Percentiles rank a stretch among this genome's conserved stretches.
These are phyloP conservation scores for Geotrichum reessii DNA, from an alignment of 1,139 yeast species.

Conservation along the genomic window DNA sequence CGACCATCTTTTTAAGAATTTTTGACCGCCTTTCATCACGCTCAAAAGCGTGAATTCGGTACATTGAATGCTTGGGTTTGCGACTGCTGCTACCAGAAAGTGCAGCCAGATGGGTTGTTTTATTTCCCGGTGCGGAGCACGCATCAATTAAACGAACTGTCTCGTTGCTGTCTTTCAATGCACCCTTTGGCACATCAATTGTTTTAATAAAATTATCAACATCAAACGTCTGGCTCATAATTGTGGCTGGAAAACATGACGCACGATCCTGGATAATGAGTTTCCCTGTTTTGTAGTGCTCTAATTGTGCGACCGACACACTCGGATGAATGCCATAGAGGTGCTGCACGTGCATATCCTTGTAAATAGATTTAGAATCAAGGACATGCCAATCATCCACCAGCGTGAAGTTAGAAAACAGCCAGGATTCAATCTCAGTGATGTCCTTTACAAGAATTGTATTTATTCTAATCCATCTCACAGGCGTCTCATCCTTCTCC, in stretches of 20 bases:
- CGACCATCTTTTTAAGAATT: slow-evolving; percentile 71
- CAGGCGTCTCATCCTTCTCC: slow-evolving; percentile 54
- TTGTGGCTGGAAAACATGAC: slow-evolving; percentile 91
- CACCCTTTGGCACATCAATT: neutral
- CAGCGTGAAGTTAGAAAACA: slow-evolving; percentile 2
- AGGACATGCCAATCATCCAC: slow-evolving; percentile 14
- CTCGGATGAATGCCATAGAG: slow-evolving; percentile 77
- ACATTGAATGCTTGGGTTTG: neutral
- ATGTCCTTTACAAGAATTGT: slow-evolving; percentile 37
- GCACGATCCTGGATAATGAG: slow-evolving; percentile 93
- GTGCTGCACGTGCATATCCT: slow-evolving; percentile 65
- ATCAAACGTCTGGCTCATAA: slow-evolving; percentile 53
- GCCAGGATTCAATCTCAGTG: slow-evolving; percentile 37
- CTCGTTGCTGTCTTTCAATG: neutral
- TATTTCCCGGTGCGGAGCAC: slow-evolving; percentile 98
- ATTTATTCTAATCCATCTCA: slow-evolving; percentile 83
- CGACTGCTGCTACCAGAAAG: slow-evolving; percentile 30
- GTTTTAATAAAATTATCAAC: slow-evolving; percentile 35
- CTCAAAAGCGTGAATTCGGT: slow-evolving; percentile 60
- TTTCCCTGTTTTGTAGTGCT: slow-evolving; percentile 65
- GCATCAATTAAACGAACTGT: slow-evolving; percentile 59
- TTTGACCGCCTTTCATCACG: slow-evolving; percentile 68
- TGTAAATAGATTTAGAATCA: slow-evolving; percentile 43
- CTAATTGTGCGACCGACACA: slow-evolving; percentile 48
- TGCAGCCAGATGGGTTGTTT: slow-evolving; percentile 88